Evolutionary conservation across 2,329 filamentous ascomycete species (phyloP).

Genomic region (Colletotrichum sp.): DNA sequence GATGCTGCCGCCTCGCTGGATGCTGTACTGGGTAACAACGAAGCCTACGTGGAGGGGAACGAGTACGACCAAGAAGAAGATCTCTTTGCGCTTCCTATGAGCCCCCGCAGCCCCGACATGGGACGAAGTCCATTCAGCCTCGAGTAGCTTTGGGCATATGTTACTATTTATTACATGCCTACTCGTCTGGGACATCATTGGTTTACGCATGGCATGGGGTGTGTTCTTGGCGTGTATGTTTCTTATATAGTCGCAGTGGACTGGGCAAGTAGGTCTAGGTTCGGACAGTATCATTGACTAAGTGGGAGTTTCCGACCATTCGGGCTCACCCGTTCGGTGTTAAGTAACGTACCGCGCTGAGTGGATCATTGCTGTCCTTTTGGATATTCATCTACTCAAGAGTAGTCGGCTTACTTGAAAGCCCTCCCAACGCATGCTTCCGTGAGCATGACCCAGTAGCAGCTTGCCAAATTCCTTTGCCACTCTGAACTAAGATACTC

Average conservation of each 20-base stretch:
- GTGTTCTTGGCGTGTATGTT: background rate
- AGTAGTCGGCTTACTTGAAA: background rate
- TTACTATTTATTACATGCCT: background rate
- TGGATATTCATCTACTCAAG: background rate
- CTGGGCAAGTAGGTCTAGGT: background rate
- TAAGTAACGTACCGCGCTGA: background rate
- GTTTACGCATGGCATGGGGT: background rate
- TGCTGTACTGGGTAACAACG: constrained; percentile 40
- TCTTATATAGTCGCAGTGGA: background rate
- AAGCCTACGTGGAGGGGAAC: constrained; percentile 29
- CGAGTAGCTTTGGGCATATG: background rate
- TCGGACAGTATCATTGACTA: background rate
- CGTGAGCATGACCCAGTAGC: background rate
- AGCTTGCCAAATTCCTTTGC: background rate
- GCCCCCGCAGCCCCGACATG: constrained; percentile 85
- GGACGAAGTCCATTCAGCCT: constrained; percentile 80
- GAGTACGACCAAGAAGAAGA: constrained; percentile 72
- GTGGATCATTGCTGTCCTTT: background rate
- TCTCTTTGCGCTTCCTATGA: constrained; percentile 86
- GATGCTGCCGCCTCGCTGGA: constrained; percentile 40
- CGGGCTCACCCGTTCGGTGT: background rate
- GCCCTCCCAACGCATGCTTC: background rate
- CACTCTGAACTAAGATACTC: background rate
- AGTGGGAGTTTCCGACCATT: background rate
- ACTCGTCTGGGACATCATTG: background rate